These are phyloP conservation scores for Hygrocybe punicea DNA, from an alignment of 768 basidiomycete genomes.

Conservation along the genomic window DNA sequence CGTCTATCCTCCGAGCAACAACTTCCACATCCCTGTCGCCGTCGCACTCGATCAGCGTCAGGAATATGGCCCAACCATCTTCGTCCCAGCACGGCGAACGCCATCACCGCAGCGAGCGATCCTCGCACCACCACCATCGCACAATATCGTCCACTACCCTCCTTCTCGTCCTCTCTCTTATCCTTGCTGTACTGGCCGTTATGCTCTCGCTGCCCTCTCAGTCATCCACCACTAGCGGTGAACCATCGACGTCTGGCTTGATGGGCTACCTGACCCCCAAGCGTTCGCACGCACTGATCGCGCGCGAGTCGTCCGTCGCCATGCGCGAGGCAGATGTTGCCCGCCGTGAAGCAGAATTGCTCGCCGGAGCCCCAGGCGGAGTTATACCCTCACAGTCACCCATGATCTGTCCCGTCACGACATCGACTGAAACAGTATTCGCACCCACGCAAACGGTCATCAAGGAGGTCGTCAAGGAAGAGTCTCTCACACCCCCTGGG, in stretches of 20 bases:
- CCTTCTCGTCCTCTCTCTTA: slow-evolving; percentile 78
- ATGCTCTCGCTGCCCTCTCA: slow-evolving; percentile 81
- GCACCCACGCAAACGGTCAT: slow-evolving; percentile 72
- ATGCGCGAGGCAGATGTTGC: slow-evolving; percentile 85
- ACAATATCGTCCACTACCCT: slow-evolving; percentile 89
- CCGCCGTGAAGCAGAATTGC: slow-evolving; percentile 80
- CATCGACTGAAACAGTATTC: slow-evolving; percentile 53
- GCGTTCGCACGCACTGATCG: slow-evolving; percentile 73
- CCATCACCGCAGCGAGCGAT: slow-evolving; percentile 47
- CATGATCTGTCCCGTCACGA: slow-evolving; percentile 48
- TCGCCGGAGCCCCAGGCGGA: slow-evolving; percentile 80
- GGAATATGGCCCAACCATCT: slow-evolving; percentile 81
- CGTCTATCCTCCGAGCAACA: slow-evolving; percentile 61
- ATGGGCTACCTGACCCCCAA: slow-evolving; percentile 78
- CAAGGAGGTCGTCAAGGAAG: slow-evolving; percentile 84
- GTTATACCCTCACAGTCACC: slow-evolving; percentile 58
- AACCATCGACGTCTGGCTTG: slow-evolving; percentile 50
- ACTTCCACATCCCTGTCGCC: slow-evolving; percentile 78
- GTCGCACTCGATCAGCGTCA: slow-evolving; percentile 52
- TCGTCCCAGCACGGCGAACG: slow-evolving; percentile 74
- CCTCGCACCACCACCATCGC: slow-evolving; percentile 72
- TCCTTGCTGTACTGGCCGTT: slow-evolving; percentile 83
- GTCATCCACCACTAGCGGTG: slow-evolving; percentile 33
- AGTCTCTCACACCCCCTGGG: slow-evolving; percentile 72
- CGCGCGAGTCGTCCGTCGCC: slow-evolving; percentile 76